Evolutionary conservation across 306 rosid genomes (phyloP).

Genomic region (Dryas octopetala): DNA sequence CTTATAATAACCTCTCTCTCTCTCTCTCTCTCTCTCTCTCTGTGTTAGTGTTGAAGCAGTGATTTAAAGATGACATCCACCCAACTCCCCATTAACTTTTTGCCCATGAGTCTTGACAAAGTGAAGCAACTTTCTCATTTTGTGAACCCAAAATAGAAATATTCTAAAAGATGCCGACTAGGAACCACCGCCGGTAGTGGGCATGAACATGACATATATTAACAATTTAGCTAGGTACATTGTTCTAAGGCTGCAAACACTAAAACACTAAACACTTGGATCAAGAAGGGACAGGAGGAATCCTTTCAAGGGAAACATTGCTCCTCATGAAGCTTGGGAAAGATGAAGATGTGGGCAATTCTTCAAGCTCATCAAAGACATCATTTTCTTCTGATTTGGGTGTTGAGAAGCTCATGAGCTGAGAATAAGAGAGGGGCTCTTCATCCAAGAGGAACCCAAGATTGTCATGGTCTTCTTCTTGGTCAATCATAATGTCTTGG

Average conservation of each 20-base stretch:
- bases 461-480: conserved; percentile 53
- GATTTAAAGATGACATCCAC: conserved; percentile 12
- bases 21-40: not conserved
- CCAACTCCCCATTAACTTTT: conserved; percentile 24
- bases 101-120: not conserved
- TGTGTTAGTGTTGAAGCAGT: conserved; percentile 2
- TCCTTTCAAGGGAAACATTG: conserved; percentile 61
- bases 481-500: conserved; percentile 38
- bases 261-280: conserved; percentile 21
- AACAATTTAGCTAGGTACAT: conserved; percentile 33
- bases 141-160: conserved; percentile 12
- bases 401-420: conserved; percentile 40
- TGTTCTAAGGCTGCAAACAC: conserved; percentile 35
- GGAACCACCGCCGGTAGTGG: conserved; percentile 17
- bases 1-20: not conserved
- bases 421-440: conserved; percentile 46
- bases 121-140: conserved; percentile 30
- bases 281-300: conserved; percentile 83
- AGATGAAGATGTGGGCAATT: conserved; percentile 71
- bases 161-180: conserved; percentile 4
- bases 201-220: conserved; percentile 16
- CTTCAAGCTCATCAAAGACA: conserved; percentile 92
- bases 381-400: conserved; percentile 57
- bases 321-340: conserved; percentile 57
- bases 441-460: conserved; percentile 37